phyloP scores from a whole-genome alignment of 2,329 filamentous ascomycete genomes.

The Exserohilum rostratum region DNA sequence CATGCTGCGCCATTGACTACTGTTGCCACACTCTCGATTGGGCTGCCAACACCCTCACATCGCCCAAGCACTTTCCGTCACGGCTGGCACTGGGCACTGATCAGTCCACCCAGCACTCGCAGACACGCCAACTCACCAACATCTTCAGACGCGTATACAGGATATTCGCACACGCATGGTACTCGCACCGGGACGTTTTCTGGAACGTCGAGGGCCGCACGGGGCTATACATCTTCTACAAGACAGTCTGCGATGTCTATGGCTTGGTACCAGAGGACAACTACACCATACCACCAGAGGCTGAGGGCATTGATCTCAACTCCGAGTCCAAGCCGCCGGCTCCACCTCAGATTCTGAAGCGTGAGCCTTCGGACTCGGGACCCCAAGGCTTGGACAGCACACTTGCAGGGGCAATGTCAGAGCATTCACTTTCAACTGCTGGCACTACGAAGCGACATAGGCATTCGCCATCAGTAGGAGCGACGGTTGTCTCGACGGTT shows the following conservation, averaged over 20 bases:
- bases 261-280: conserved; percentile 89
- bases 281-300: conserved; percentile 92
- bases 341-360: conserved; percentile 45
- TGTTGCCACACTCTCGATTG: conserved; percentile 98
- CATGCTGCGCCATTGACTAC: conserved; percentile 98
- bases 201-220: conserved; percentile 90
- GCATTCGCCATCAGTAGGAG: conserved; percentile 79
- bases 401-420: conserved; percentile 40
- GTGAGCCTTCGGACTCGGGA: conserved; percentile 38
- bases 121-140: conserved; percentile 86
- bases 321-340: conserved; percentile 53
- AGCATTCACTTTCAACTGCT: conserved; percentile 58
- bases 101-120: conserved; percentile 52
- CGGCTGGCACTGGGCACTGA: conserved; percentile 67
- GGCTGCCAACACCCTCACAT: conserved; percentile 93
- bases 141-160: conserved; percentile 93
- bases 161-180: conserved; percentile 99
- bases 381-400: conserved; percentile 28
- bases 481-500: conserved; percentile 75
- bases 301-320: conserved; percentile 69
- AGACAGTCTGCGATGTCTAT: conserved; percentile 93
- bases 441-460: conserved; percentile 84
- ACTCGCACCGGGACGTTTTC: conserved; percentile 93
- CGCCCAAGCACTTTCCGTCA: conserved; percentile 93
- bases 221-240: conserved; percentile 96